Base-by-base conservation (phyloP, 331 rosid genomes). In the Stylosanthes scabra region DNA sequence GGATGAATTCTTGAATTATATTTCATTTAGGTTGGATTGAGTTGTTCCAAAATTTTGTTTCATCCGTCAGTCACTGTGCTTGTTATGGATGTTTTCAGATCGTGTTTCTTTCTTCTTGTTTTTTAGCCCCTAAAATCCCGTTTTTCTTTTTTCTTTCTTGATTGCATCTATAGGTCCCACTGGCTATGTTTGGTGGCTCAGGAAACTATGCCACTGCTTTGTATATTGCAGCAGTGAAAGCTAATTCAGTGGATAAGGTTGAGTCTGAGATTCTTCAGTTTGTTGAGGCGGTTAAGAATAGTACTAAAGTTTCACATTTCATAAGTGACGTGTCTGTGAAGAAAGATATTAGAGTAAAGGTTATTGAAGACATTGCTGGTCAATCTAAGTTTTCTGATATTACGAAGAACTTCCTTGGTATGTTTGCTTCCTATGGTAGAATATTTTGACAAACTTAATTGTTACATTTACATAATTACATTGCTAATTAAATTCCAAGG, bases 151-250 rank as follows among this genome's bases (percentile, higher is more conserved):
- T 52, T 54, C 34, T 5, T 3, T 14, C 60, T 66, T 41, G 25
- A 14, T 78, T 71, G 37, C 62, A 47, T 74, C 78, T 82, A 70
- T 82, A 94, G 98, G 83, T 89, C 39, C 98, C 98, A 27, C 41
- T 89, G 76, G 91, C 85, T 31, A 76, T 94, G 88, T 94, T 52
- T 81, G 98, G 98, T 61, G 97, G 96, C 16, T 41, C 96, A 40
- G 98, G 98, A 68, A 94, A 89, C 86, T 91, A 94, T 84, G 97
- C 98, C 49, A 71, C 96, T 72, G 97, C 98, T 63, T 77, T 94
- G 89, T 94, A 89, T 79, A 59, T 84, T 42, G 90, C 95, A 28
- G 84, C 97, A 44, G 90, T 94, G 47, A 91, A 88, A 83, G 66
- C 86, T 69, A 86, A 86, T 68, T 67, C 67, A 14, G 45, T 91